phyloP scores from a whole-genome alignment of 1,284 basidiomycete genomes.

The Farysia itapuensis region DNA sequence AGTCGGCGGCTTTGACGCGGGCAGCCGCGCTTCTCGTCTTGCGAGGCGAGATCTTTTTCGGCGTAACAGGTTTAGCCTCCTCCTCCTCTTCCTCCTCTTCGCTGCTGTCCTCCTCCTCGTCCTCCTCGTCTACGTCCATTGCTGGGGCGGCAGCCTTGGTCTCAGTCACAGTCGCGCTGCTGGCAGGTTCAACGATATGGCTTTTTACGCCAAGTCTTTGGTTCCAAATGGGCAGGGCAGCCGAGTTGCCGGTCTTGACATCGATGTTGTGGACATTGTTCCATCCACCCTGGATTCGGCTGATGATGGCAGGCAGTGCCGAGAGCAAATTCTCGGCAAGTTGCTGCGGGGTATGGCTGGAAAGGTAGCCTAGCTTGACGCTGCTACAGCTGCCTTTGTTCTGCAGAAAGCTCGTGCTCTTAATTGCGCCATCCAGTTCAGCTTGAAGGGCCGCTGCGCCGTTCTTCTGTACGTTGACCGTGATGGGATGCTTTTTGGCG shows the following conservation, averaged over 20 bases:
- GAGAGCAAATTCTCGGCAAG: constrained; percentile 77
- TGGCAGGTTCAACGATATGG: constrained; percentile 1
- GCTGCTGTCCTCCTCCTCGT: neutral
- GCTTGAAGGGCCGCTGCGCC: constrained; percentile 72
- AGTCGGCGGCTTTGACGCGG: neutral
- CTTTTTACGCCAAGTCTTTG: constrained; percentile 67
- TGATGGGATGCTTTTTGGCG: constrained; percentile 93
- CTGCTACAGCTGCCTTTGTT: constrained; percentile 60
- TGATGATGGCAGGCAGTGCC: constrained; percentile 76
- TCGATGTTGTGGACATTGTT: constrained; percentile 85
- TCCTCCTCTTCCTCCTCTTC: neutral
- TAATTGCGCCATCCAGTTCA: constrained; percentile 85
- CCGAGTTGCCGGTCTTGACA: constrained; percentile 84
- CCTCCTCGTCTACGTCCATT: neutral
- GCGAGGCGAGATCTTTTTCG: neutral
- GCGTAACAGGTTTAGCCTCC: constrained; percentile 1
- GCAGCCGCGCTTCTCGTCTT: neutral
- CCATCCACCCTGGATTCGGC: constrained; percentile 75
- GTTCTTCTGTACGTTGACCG: constrained; percentile 78
- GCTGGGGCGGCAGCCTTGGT: neutral
- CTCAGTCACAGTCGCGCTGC: constrained; percentile 1
- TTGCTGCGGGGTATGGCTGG: constrained; percentile 72
- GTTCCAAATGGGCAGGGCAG: constrained; percentile 87
- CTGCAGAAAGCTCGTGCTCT: constrained; percentile 86
- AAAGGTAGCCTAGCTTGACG: constrained; percentile 76